Conservation (phyloP, 106 monocot species). For the Phalaenopsis equestris region DNA sequence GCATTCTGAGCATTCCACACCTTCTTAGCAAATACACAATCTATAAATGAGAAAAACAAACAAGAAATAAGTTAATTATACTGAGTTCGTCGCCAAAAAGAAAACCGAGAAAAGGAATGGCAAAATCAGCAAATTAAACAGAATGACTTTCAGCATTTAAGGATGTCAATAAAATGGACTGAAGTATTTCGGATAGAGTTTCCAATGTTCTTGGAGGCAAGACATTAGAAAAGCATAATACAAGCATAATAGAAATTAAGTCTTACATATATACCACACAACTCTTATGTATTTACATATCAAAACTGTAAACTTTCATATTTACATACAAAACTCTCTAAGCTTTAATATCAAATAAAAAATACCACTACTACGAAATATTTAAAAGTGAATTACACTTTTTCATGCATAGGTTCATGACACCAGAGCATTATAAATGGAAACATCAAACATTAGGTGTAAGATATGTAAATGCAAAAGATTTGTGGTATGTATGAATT, state of each 20-base stretch:
- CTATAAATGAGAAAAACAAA: conserved; percentile 31
- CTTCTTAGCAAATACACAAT: conserved; percentile 88
- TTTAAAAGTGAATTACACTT: no score
- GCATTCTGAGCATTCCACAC: conserved; percentile 89
- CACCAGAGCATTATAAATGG: no score
- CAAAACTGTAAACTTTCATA: no score
- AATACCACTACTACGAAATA: no score
- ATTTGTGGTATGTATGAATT: no score
- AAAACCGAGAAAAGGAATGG: background rate
- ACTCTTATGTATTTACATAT: no score
- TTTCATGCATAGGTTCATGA: no score
- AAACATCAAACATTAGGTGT: no score
- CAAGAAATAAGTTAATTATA: background rate
- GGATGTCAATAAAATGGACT: background rate
- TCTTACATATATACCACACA: no score
- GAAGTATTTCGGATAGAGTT: background rate
- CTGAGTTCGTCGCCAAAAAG: background rate
- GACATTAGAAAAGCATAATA: background rate
- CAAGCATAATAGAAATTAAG: background rate
- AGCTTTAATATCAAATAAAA: no score
- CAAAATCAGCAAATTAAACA: background rate
- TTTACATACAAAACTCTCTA: no score
- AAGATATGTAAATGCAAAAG: no score
- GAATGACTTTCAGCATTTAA: background rate
- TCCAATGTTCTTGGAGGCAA: background rate